A percentile compares a stretch with the other conserved stretches of the same genome.
phyloP scores from a whole-genome alignment of 140 eudicot genomes.

The Senecio squalidus region DNA sequence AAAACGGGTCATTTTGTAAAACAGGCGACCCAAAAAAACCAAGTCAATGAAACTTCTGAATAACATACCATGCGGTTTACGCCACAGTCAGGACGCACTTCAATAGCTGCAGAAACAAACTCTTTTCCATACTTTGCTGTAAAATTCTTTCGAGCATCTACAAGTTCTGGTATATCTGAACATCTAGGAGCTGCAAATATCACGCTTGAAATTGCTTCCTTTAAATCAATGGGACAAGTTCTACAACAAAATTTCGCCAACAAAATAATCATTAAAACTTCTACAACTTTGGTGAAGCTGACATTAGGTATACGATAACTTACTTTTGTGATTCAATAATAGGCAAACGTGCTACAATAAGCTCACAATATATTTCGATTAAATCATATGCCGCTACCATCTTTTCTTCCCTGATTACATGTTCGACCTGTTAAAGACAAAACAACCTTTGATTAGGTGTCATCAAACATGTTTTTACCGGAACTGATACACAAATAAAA shows the following conservation, averaged over 20 bases:
- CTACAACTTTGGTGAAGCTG: not conserved
- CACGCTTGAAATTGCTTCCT: conserved; percentile 84
- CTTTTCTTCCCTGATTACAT: conserved; percentile 94
- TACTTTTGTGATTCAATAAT: conserved; percentile 93
- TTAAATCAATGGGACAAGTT: conserved; percentile 82
- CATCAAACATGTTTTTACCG: too few relatives aligned
- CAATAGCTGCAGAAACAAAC: conserved; percentile 64
- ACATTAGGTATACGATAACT: conserved; percentile 12
- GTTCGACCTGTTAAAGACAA: conserved; percentile 92
- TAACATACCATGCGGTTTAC: conserved; percentile 73
- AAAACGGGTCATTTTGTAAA: too few relatives aligned
- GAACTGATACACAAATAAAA: too few relatives aligned
- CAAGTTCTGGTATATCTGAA: conserved; percentile 74
- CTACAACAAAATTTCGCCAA: conserved; percentile 30
- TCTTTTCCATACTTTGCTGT: conserved; percentile 85
- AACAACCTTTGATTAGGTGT: too few relatives aligned
- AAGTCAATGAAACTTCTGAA: not conserved
- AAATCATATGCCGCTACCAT: conserved; percentile 84
- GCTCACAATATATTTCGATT: conserved; percentile 82
- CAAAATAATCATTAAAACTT: not conserved
- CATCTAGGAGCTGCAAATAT: conserved; percentile 92
- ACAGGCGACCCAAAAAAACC: too few relatives aligned
- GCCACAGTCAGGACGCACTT: conserved; percentile 79
- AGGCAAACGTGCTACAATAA: conserved; percentile 77
- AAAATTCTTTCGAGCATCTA: conserved; percentile 62